Conservation (phyloP, 2,329 filamentous ascomycete species). For the Mycosphaerella arachidis region DNA sequence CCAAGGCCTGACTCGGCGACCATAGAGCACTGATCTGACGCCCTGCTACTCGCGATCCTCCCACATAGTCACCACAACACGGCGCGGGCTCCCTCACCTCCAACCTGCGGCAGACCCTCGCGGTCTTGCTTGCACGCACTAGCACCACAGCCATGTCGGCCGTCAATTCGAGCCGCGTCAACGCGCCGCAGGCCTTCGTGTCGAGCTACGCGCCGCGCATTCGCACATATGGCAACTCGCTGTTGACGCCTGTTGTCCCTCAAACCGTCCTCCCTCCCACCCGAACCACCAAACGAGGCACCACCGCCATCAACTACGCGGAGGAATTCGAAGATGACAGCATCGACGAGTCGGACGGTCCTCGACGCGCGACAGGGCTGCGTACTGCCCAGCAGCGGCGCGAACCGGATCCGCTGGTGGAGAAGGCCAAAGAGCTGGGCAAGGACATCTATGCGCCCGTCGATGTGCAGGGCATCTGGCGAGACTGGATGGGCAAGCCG, state of each 20-base stretch:
- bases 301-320: constrained; percentile 94
- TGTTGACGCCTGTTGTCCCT: constrained; percentile 78
- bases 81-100: neutral
- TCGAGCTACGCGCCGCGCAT: constrained; percentile 88
- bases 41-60: neutral
- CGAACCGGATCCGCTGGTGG: constrained; percentile 62
- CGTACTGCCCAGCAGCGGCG: constrained; percentile 66
- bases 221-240: constrained; percentile 84
- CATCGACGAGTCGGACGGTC: constrained; percentile 69
- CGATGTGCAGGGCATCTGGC: constrained; percentile 82
- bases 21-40: neutral
- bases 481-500: constrained; percentile 87
- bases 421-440: constrained; percentile 65
- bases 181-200: constrained; percentile 77
- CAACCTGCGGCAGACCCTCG: constrained; percentile 8
- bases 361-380: constrained; percentile 66
- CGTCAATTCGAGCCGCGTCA: constrained; percentile 35
- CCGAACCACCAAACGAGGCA: constrained; percentile 94
- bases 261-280: constrained; percentile 62
- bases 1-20: neutral
- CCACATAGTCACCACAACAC: neutral
- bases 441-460: constrained; percentile 78
- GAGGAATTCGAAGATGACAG: constrained; percentile 91
- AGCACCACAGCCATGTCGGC: constrained; percentile 15
- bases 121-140: constrained; percentile 10